A percentile compares a stretch with the other conserved stretches of the same genome.
Conservation (phyloP, 2,329 filamentous ascomycete genomes). For the Cordyceps farinosa region DNA sequence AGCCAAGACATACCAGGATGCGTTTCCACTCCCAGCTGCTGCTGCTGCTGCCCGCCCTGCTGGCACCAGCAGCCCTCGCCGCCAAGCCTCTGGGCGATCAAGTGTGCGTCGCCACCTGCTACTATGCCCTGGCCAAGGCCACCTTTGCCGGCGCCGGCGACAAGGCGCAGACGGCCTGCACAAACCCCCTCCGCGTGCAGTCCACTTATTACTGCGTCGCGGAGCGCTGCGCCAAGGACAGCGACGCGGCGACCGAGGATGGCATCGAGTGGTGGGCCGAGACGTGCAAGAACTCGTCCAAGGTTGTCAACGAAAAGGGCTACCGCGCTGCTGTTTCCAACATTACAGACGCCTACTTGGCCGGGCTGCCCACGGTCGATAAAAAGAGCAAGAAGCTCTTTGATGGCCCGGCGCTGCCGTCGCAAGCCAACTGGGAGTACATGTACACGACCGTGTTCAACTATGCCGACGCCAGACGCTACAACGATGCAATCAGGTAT, state of each 20-base stretch:
- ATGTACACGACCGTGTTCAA: conserved; percentile 13
- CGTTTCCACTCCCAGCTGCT: conserved; percentile 8
- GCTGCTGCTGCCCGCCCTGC: background rate
- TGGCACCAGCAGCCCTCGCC: background rate
- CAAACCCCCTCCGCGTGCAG: conserved; percentile 21
- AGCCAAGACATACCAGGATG: background rate
- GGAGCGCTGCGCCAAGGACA: conserved; percentile 16
- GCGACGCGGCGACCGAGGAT: conserved; percentile 16
- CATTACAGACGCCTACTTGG: conserved; percentile 18
- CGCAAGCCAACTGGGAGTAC: conserved; percentile 18
- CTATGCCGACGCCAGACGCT: conserved; percentile 17
- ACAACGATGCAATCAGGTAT: conserved; percentile 17
- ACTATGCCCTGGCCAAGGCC: conserved; percentile 21
- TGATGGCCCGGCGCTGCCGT: conserved; percentile 16
- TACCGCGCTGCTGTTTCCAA: conserved; percentile 19
- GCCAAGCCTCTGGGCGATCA: conserved; percentile 22
- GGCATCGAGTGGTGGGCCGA: conserved; percentile 22
- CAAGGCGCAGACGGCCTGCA: conserved; percentile 20
- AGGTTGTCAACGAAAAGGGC: conserved; percentile 16
- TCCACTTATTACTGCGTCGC: conserved; percentile 22
- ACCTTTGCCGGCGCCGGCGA: conserved; percentile 19
- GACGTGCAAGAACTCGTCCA: conserved; percentile 22
- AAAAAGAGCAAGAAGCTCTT: conserved; percentile 15
- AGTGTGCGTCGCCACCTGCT: conserved; percentile 23
- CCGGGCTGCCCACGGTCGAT: conserved; percentile 19